phyloP scores from a whole-genome alignment of 306 rosid species.

The Gastrolobium villosum region DNA sequence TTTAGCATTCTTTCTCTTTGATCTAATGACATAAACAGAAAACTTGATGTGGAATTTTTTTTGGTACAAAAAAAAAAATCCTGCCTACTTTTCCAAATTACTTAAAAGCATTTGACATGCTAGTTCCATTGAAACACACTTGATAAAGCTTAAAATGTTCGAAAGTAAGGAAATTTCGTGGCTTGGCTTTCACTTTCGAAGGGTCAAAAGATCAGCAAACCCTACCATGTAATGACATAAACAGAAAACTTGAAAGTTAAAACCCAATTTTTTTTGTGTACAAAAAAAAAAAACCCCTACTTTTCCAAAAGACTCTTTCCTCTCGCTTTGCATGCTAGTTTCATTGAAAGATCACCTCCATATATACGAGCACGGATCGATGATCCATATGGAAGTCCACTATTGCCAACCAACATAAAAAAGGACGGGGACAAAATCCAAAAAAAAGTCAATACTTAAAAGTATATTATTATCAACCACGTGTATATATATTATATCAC shows the following conservation, averaged over 20 bases:
- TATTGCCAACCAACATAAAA: slow-evolving; percentile 18
- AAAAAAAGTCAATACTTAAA: not conserved
- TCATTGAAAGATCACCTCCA: not conserved
- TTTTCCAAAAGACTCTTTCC: not conserved
- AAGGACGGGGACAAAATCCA: not conserved
- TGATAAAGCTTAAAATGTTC: slow-evolving; percentile 19
- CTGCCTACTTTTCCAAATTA: too few species aligned
- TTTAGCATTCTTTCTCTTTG: too few species aligned
- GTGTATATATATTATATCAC: too few species aligned
- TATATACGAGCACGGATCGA: not conserved
- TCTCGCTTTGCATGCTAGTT: slow-evolving; percentile 23
- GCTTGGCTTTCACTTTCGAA: slow-evolving; percentile 14
- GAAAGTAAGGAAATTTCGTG: not conserved
- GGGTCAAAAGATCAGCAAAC: slow-evolving; percentile 33
- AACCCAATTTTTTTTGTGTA: too few species aligned
- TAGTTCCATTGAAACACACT: too few species aligned
- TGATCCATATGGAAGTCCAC: not conserved
- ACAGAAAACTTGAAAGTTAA: too few species aligned
- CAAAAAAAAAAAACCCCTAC: not conserved
- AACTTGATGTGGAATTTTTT: too few species aligned
- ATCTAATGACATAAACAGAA: too few species aligned
- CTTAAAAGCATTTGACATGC: too few species aligned
- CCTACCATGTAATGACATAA: not conserved
- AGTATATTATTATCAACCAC: too few species aligned
- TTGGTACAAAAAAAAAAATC: too few species aligned